Base-by-base conservation (phyloP, 176 grass and related monocot genomes). In the Triticum monococcum region DNA sequence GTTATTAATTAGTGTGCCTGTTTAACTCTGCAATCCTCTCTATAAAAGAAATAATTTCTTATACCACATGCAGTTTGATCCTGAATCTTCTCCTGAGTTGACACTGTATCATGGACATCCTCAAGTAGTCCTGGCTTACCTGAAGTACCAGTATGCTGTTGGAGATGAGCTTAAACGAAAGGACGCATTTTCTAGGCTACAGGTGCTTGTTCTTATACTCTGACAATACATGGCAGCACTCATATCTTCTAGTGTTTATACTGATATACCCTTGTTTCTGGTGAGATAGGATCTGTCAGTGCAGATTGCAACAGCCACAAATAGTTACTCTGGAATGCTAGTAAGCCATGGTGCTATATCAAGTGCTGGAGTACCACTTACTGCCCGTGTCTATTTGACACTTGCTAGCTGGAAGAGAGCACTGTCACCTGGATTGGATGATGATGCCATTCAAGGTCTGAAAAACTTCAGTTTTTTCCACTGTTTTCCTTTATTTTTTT, bases 351-450 rank as follows among this genome's bases (percentile, higher is more conserved):
- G 45, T 81, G 71, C 65, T 80, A 77, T 79, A 72, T 81, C 79
- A 8, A 90, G 66, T 94, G 85, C 88, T 87, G 84, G 90, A 68
- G 76, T 94, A 59, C 96, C 96, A 64, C 93, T 98, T 86, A 89
- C 96, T 88, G 93, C 96, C 78, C 92, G 94, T 62, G 93, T 94
- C 52, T 98, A 98, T 89, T 89, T 96, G 90, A 94, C 77, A 88
- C 96, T 98, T 92, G 96, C 91, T 72, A 92, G 9, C 69, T 98
- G 96, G 96, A 98, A 94, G 86, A 94, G 89, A 86, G 91, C 92
- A 64, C 83, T 98, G 20, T 98, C 96, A 72, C 93, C 96, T 82
- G 91, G 82, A 26, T 90, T 96, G 79, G 96, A 98, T 83, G 96
- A 96, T 62, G 90, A 94, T 69, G 94, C 96, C 37, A 96, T 98